Evolutionary conservation across 2,329 filamentous ascomycete species (phyloP), one percentile per base, ranked within the genome.

Genomic region (Tolypocladium tundrense): DNA sequence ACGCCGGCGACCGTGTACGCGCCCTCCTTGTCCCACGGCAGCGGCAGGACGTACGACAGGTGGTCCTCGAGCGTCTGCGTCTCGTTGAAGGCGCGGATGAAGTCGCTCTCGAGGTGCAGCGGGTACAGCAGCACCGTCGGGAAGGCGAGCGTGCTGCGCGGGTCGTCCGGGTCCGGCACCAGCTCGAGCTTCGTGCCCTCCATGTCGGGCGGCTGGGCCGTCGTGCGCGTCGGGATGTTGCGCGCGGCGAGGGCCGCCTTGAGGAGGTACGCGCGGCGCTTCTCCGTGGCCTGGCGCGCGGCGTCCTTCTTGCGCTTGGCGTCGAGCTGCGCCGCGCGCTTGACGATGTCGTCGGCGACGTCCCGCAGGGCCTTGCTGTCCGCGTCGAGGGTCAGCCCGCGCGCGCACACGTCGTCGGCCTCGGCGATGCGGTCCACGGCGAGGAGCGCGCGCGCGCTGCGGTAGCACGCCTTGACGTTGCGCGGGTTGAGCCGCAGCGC

Each of bases 381-480:
- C 3, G 81, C 71, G 61, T 95, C 91, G n/a, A 94, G 71, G 2
- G 79, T 77, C 2, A 97, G 77, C 0, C 92, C 94, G 6, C 85
- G 81, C 5, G 81, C 76, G 67, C 88, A 92, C 5, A 90, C 86
- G 70, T 96, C 91, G 63, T 87, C 81, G 2, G 94, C 92, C 74
- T 97, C 91, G 27, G 76, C 72, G 58, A 95, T 77, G 67, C 90
- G 90, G 70, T 89, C 87, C 19, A 97, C 83, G 1, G 87, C 84
- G 33, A 96, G 77, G 58, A 96, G 82, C 4, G 94, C 93, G 60
- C 81, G 79, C 2, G 88, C 84, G 57, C 88, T 91, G 61, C 94
- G 88, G 74, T 95, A 99, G 75, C 87, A 91, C 1, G 94, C 93
- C 76, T 99, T 99, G 67, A 95, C 72, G 71, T 96, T 97, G 55